Percentiles rank a stretch among this genome's conserved stretches.
Conservation (phyloP, 805 yeast genomes). For the Torulaspora quercuum region DNA sequence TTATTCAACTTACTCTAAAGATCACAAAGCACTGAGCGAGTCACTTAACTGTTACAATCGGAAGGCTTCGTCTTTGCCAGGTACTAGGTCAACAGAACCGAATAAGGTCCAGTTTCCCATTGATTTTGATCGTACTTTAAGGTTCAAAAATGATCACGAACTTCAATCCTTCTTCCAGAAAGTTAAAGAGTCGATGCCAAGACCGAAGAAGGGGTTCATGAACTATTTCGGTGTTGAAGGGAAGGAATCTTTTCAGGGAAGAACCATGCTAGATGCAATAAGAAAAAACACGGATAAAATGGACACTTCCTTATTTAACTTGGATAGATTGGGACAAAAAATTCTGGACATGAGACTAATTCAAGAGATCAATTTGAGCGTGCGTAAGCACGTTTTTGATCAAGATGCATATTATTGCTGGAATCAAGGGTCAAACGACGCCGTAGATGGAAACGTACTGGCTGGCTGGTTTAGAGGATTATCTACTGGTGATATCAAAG, state of each 20-base stretch:
- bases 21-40: conserved; percentile 15
- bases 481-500: background rate
- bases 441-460: conserved; percentile 3
- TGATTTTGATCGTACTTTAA: conserved; percentile 18
- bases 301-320: conserved; percentile 30
- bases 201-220: conserved; percentile 5
- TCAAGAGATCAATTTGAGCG: conserved; percentile 1
- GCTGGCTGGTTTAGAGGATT: conserved; percentile 5
- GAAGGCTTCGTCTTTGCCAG: conserved; percentile 1
- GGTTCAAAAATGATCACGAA: conserved; percentile 17
- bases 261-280: conserved; percentile 26
- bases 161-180: conserved; percentile 15
- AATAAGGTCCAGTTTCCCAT: conserved; percentile 11
- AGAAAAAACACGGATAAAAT: conserved; percentile 21
- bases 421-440: conserved; percentile 6
- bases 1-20: conserved; percentile 13
- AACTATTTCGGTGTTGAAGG: conserved; percentile 25
- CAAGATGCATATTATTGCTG: conserved; percentile 15
- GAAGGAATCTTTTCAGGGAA: conserved; percentile 32
- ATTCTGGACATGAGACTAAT: conserved; percentile 4
- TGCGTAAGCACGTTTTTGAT: conserved; percentile 9
- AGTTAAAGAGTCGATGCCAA: conserved; percentile 21
- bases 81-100: background rate
- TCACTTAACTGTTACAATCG: conserved; percentile 1
- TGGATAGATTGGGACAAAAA: conserved; percentile 37